Conservation (phyloP, 257 asterid species). For the Misopates orontium region DNA sequence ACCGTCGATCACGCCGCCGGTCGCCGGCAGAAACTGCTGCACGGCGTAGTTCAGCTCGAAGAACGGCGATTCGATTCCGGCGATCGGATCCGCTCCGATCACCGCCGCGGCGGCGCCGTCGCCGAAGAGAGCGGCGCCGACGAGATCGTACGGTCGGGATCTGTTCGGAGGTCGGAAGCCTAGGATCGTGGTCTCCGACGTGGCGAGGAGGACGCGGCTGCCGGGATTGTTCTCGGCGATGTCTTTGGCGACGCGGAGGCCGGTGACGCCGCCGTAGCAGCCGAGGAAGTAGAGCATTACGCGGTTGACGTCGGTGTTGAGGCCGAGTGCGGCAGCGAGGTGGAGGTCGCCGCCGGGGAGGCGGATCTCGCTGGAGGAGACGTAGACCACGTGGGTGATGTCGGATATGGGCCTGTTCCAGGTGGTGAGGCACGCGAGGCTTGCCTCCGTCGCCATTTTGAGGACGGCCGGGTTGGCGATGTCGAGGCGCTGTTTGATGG, state of each 20-base stretch:
- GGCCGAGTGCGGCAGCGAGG: slow-evolving; percentile 70
- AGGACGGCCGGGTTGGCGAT: slow-evolving; percentile 81
- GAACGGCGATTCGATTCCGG: slow-evolving; percentile 55
- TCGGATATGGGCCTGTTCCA: slow-evolving; percentile 73
- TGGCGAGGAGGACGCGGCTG: slow-evolving; percentile 74
- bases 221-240: slow-evolving; percentile 92
- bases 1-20: slow-evolving; percentile 66
- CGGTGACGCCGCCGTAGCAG: slow-evolving; percentile 93
- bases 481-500: slow-evolving; percentile 77
- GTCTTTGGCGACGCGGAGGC: slow-evolving; percentile 90
- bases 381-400: slow-evolving; percentile 83
- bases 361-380: slow-evolving; percentile 86
- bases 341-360: slow-evolving; percentile 94
- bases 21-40: slow-evolving; percentile 78
- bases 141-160: slow-evolving; percentile 79
- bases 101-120: slow-evolving; percentile 88
- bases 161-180: slow-evolving; percentile 84
- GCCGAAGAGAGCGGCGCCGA: slow-evolving; percentile 88
- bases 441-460: slow-evolving; percentile 78
- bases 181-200: slow-evolving; percentile 85
- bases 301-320: slow-evolving; percentile 62
- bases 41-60: slow-evolving; percentile 64
- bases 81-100: slow-evolving; percentile 58
- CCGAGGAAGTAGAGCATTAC: slow-evolving; percentile 90
- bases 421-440: slow-evolving; percentile 59